Evolutionary conservation across 176 grass and related monocot genomes (phyloP).

Genomic region (Rhipidocladum racemiflorum): DNA sequence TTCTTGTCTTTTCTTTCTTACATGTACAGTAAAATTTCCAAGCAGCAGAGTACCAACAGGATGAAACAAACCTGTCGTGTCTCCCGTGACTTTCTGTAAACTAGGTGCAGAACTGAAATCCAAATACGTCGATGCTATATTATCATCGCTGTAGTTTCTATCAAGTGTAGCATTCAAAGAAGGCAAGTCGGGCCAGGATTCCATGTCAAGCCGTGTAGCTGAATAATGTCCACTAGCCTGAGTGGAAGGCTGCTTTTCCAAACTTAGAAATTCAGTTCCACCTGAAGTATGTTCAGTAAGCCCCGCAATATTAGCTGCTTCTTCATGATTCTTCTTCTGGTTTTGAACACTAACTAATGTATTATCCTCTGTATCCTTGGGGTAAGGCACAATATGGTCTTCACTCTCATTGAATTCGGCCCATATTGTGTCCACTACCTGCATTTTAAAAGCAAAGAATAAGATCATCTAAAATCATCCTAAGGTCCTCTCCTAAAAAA

Average conservation of each 20-base stretch:
- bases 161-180: conserved; percentile 57
- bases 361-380: conserved; percentile 51
- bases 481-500: not conserved
- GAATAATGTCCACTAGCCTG: conserved; percentile 46
- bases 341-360: conserved; percentile 36
- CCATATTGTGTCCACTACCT: conserved; percentile 78
- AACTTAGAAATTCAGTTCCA: conserved; percentile 41
- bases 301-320: conserved; percentile 9
- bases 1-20: conserved; percentile 5
- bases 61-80: conserved; percentile 31
- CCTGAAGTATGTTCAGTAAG: conserved; percentile 40
- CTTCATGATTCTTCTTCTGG: conserved; percentile 48
- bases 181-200: conserved; percentile 87
- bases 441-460: conserved; percentile 32
- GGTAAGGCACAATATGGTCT: conserved; percentile 68
- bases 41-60: not conserved
- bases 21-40: not conserved
- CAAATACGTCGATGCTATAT: conserved; percentile 55
- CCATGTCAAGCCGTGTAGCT: conserved; percentile 58
- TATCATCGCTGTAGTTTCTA: conserved; percentile 57
- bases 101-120: conserved; percentile 57
- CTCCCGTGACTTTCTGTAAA: conserved; percentile 58
- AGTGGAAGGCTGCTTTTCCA: conserved; percentile 53
- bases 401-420: conserved; percentile 64
- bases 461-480: not conserved